Evolutionary conservation across 768 basidiomycete genomes (phyloP), one percentile per base, ranked within the genome.

Genomic region (Roridomyces roridus): DNA sequence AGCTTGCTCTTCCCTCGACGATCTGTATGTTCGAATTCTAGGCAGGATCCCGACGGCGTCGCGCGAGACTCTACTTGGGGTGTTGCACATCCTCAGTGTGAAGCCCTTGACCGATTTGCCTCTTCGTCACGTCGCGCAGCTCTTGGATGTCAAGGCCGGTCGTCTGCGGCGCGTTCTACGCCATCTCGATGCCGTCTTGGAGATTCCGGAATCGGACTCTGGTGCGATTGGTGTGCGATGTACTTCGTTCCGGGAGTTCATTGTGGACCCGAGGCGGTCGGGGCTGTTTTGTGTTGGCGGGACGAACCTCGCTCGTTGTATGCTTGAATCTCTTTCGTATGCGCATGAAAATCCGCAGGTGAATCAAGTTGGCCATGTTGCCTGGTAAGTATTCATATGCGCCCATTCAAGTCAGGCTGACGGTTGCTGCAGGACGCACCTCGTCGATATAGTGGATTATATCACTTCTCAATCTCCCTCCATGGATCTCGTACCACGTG

Each of bases 381-480:
- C 55, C 10, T 62, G 60, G 60, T 61, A 51, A 55, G 31, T 24
- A 4, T 39, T 25, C 24, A 1, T 17, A 21, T 43, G 24, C 14
- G 26, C n/a, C 34, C 20, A 18, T 36, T 43, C 12, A 9, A 4
- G 5, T 20, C 8, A 41, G 18, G 21, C 31, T 34, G 7, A 34
- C 47, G 11, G 18, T 39, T 12, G 9, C 7, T 14, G 34, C 21
- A 61, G 60, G 60, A 52, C 42, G 0, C 51, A 62, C 44, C 40
- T 58, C 18, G 18, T n/a, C 11, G 47, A n/a, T 20, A 57, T 62
- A 52, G 60, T 62, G 2, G 60, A 62, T 26, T 62, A 49, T 12
- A 23, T 58, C 15, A 62, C 56, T n/a, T 62, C 60, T 6, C n/a
- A 46, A 14, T 25, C 40, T 41, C 51, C 52, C 5, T 49, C 51